Percentiles rank a stretch among this genome's conserved stretches.
Conservation (phyloP, 495 filamentous ascomycete species). For the Platismatia glauca region DNA sequence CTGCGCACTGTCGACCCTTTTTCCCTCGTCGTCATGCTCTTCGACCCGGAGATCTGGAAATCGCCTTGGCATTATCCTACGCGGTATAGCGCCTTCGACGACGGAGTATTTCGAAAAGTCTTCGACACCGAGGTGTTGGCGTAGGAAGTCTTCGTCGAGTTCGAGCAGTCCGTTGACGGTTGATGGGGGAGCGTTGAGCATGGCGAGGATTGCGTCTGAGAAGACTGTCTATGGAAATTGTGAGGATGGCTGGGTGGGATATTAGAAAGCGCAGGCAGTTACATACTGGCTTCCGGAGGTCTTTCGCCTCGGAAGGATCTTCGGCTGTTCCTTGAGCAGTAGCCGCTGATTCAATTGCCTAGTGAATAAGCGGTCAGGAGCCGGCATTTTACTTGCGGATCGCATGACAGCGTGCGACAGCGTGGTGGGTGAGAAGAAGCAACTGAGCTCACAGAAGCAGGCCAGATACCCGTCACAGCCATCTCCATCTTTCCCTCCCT, state of each 20-base stretch:
- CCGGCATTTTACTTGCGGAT: no score
- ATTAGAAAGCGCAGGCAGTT: not conserved
- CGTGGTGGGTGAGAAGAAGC: not conserved
- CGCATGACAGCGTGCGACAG: not conserved
- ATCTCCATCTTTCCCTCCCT: constrained; percentile 55
- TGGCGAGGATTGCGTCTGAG: constrained; percentile 61
- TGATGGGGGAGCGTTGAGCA: constrained; percentile 52
- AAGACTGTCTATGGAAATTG: not conserved
- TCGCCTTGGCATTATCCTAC: constrained; percentile 68
- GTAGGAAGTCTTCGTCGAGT: constrained; percentile 77
- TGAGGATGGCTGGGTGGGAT: not conserved
- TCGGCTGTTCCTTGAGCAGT: not conserved
- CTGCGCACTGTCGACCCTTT: constrained; percentile 57
- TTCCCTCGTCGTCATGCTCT: constrained; percentile 78
- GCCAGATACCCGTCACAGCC: constrained; percentile 79
- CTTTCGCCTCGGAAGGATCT: not conserved
- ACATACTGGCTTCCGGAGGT: constrained; percentile 4
- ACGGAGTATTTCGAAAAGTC: constrained; percentile 71
- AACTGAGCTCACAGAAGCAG: constrained; percentile 50
- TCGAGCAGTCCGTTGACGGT: constrained; percentile 62
- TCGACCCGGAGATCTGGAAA: constrained; percentile 64
- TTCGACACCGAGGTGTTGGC: constrained; percentile 49
- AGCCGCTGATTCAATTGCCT: constrained; percentile 1
- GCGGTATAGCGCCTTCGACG: constrained; percentile 52
- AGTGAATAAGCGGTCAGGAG: not conserved